phyloP scores from a whole-genome alignment of 495 filamentous ascomycete species.

The Barbatosphaeria neglecta region DNA sequence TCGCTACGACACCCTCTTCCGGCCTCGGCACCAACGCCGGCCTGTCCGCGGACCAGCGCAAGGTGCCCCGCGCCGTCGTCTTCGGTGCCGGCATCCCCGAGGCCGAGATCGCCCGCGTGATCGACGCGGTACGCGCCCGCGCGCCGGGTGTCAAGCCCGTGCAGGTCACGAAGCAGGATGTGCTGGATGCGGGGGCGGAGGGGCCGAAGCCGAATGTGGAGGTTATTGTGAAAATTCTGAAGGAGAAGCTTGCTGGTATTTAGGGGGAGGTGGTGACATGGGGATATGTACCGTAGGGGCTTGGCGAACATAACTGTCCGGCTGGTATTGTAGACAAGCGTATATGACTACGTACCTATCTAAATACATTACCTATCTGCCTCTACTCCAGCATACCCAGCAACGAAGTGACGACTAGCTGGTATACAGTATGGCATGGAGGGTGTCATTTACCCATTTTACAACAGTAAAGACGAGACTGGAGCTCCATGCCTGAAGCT shows the following conservation, averaged over 20 bases:
- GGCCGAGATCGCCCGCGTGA: slow-evolving; percentile 8
- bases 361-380: too few species aligned
- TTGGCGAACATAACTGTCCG: slow-evolving; percentile 1
- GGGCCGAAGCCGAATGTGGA: slow-evolving; percentile 11
- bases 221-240: slow-evolving; percentile 10
- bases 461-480: too few species aligned
- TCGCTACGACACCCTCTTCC: slow-evolving; percentile 1
- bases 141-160: slow-evolving; percentile 6
- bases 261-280: neutral
- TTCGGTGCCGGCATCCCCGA: slow-evolving; percentile 14
- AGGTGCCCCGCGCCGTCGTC: slow-evolving; percentile 14
- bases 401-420: too few species aligned
- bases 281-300: neutral
- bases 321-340: too few species aligned
- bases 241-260: slow-evolving; percentile 8
- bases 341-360: too few species aligned
- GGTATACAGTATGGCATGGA: neutral
- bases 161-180: slow-evolving; percentile 10
- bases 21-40: slow-evolving; percentile 14
- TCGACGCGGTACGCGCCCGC: slow-evolving; percentile 5
- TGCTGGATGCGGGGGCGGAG: slow-evolving; percentile 8
- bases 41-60: slow-evolving; percentile 2
- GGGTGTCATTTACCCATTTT: neutral
- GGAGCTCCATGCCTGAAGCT: too few species aligned
- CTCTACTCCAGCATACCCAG: too few species aligned